A percentile compares a stretch with the other conserved stretches of the same genome.
Evolutionary conservation across 129 eudicot species (phyloP).

Genomic region (Oenanthe sinensis): DNA sequence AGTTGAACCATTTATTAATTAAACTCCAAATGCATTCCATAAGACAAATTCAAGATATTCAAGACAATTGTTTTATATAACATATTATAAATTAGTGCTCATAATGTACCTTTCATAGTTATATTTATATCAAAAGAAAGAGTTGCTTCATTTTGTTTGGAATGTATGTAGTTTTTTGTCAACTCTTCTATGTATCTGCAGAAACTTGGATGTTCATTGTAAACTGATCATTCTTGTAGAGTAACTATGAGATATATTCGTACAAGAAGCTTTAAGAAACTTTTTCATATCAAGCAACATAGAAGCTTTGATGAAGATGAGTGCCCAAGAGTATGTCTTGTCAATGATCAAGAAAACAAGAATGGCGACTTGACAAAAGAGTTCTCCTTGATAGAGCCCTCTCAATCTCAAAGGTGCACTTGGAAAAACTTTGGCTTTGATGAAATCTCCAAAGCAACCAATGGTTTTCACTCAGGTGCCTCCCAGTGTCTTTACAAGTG

Average conservation of each 20-base stretch:
- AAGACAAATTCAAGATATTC: neutral
- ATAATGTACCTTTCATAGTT: neutral
- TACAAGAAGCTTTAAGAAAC: slow-evolving; percentile 76
- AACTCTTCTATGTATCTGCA: neutral
- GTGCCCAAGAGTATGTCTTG: neutral
- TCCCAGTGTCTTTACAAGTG: neutral
- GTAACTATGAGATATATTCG: slow-evolving; percentile 68
- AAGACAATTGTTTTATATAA: neutral
- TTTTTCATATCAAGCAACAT: slow-evolving; percentile 53
- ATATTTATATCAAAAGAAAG: neutral
- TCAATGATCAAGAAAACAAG: neutral
- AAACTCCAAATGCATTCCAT: neutral
- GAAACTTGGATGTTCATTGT: neutral
- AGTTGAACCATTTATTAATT: too few relatives aligned
- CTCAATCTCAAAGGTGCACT: slow-evolving; percentile 55
- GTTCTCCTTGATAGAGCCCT: slow-evolving; percentile 72
- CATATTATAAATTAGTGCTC: neutral
- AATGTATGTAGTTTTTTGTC: neutral
- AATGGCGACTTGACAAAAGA: slow-evolving; percentile 26
- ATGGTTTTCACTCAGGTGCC: slow-evolving; percentile 77
- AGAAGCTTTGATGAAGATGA: slow-evolving; percentile 27
- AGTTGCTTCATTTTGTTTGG: neutral
- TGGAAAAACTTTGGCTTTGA: slow-evolving; percentile 87
- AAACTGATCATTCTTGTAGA: neutral
- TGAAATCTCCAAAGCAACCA: slow-evolving; percentile 74